Evolutionary conservation across 768 basidiomycete species (phyloP).

Genomic region (Tricholoma bakamatsutake): DNA sequence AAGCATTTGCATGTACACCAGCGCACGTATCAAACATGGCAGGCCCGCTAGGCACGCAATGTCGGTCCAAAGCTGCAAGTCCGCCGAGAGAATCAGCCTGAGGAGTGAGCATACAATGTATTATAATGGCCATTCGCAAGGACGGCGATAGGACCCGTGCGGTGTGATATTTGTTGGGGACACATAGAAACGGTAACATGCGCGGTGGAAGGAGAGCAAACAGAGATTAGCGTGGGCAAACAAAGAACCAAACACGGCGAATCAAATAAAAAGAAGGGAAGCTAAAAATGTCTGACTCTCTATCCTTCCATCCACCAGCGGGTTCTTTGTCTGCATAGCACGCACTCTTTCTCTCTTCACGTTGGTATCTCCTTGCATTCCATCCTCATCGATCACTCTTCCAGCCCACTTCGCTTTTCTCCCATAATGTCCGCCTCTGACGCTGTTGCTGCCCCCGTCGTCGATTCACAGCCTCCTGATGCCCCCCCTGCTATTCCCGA

Average conservation of each 20-base stretch:
- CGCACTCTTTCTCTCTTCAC: conserved; percentile 53
- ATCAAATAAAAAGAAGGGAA: conserved; percentile 40
- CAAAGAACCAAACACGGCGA: conserved; percentile 35
- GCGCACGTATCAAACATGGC: too few relatives aligned
- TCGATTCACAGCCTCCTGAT: conserved; percentile 51
- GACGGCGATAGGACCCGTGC: too few relatives aligned
- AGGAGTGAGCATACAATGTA: too few relatives aligned
- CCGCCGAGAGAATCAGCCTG: too few relatives aligned
- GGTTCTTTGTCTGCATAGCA: conserved; percentile 47
- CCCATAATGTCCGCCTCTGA: conserved; percentile 84
- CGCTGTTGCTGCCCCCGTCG: conserved; percentile 40
- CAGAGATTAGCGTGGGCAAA: conserved; percentile 33
- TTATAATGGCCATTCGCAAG: too few relatives aligned
- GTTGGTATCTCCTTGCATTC: conserved; percentile 23
- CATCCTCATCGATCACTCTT: conserved; percentile 9
- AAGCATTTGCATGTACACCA: too few relatives aligned
- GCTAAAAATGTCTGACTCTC: conserved; percentile 34
- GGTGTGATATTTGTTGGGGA: background rate
- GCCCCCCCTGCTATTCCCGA: conserved; percentile 30
- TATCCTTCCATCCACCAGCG: conserved; percentile 50
- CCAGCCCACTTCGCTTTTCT: conserved; percentile 52
- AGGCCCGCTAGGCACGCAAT: too few relatives aligned
- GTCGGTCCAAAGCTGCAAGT: too few relatives aligned
- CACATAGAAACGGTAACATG: conserved; percentile 12
- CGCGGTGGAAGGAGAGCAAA: conserved; percentile 17